Evolutionary conservation across 208 protist species (phyloP).

Genomic region (Acanthamoeba castellanii): DNA sequence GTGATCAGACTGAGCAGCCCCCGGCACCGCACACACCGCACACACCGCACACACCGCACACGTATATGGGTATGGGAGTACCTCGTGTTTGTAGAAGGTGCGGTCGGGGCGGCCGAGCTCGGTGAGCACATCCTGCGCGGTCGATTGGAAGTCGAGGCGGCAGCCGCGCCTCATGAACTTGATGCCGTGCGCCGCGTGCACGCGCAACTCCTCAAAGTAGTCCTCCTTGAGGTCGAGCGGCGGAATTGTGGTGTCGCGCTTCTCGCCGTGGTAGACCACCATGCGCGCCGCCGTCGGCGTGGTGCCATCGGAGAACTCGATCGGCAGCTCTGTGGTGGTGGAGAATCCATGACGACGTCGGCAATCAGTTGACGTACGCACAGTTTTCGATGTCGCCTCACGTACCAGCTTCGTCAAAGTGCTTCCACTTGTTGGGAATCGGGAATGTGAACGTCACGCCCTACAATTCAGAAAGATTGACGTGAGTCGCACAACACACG

Average conservation of each 20-base stretch:
- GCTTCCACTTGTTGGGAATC: background rate
- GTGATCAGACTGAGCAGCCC: too few relatives aligned
- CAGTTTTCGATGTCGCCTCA: background rate
- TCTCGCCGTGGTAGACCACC: constrained; percentile 77
- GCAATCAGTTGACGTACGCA: background rate
- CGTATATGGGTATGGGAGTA: background rate
- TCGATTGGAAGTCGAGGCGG: constrained; percentile 81
- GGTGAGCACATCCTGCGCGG: constrained; percentile 86
- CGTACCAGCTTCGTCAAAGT: background rate
- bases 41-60: background rate
- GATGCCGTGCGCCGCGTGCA: constrained; percentile 73
- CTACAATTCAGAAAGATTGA: background rate
- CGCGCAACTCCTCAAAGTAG: constrained; percentile 66
- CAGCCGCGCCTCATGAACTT: constrained; percentile 82
- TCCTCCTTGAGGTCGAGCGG: constrained; percentile 45
- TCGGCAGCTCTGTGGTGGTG: constrained; percentile 73
- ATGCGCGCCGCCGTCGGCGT: constrained; percentile 77
- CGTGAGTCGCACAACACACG: background rate
- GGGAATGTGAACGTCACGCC: constrained; percentile 65
- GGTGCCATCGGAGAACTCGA: constrained; percentile 81
- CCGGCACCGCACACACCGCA: too few relatives aligned
- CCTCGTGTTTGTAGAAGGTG: constrained; percentile 85
- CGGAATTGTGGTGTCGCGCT: constrained; percentile 19
- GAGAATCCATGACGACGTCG: background rate
- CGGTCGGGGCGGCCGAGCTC: constrained; percentile 84